These are phyloP conservation scores for Geranium brycei DNA, from an alignment of 345 rosid genomes.

Conservation along the genomic window DNA sequence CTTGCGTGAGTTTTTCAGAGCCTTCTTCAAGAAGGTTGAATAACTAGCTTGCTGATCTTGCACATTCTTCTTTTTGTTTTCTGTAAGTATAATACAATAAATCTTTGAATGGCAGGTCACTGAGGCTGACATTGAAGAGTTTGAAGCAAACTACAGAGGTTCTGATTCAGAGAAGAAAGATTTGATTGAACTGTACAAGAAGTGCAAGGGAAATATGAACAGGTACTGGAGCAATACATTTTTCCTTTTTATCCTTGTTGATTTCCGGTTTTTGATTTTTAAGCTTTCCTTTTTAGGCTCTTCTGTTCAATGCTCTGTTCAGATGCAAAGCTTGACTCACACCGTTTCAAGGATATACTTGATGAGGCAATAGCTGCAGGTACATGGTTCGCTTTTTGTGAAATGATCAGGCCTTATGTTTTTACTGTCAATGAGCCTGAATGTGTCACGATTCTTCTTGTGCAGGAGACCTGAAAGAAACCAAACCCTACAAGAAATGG, in stretches of 20 bases:
- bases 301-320: slow-evolving; percentile 95
- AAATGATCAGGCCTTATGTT: background rate
- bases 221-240: slow-evolving; percentile 27
- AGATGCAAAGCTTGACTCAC: slow-evolving; percentile 77
- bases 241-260: background rate
- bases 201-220: slow-evolving; percentile 67
- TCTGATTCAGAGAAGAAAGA: slow-evolving; percentile 88
- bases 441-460: background rate
- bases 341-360: slow-evolving; percentile 65
- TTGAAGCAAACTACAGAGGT: slow-evolving; percentile 77
- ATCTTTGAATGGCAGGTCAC: slow-evolving; percentile 36
- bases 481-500: slow-evolving; percentile 80
- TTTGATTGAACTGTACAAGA: slow-evolving; percentile 51
- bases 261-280: background rate
- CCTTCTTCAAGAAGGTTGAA: slow-evolving; percentile 63
- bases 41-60: background rate
- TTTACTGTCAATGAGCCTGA: background rate
- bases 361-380: slow-evolving; percentile 67
- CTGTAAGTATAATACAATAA: background rate
- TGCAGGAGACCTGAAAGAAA: slow-evolving; percentile 58
- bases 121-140: slow-evolving; percentile 73
- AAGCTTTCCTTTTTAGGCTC: slow-evolving; percentile 31
- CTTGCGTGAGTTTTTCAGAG: slow-evolving; percentile 54
- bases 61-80: too few species aligned
- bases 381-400: slow-evolving; percentile 10